Conservation (phyloP, 2,329 filamentous ascomycete species). For the Epichloe sibirici region DNA sequence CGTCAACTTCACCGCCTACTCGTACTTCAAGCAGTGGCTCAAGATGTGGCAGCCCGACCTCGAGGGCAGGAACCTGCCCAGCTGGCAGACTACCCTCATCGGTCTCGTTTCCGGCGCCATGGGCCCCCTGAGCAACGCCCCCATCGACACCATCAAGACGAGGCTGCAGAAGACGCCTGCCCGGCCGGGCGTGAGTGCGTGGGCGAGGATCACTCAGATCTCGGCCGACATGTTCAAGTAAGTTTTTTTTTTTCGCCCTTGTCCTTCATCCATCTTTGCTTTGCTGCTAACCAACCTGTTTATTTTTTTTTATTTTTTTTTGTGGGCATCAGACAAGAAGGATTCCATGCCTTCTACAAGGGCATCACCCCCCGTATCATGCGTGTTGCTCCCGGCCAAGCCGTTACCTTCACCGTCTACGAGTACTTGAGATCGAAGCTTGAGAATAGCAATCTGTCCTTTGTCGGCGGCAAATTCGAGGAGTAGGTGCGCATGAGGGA, state of each 20-base stretch:
- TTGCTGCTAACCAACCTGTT: not conserved
- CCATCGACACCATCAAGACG: conserved; percentile 99
- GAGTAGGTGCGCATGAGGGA: conserved; percentile 33
- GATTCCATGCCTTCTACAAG: conserved; percentile 93
- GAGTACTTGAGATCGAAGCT: conserved; percentile 64
- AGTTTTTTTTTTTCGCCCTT: conserved; percentile 12
- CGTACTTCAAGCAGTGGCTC: conserved; percentile 74
- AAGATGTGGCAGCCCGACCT: conserved; percentile 62
- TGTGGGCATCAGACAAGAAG: conserved; percentile 58
- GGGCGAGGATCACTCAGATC: conserved; percentile 67
- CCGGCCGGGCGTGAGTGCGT: conserved; percentile 65
- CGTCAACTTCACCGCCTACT: conserved; percentile 97
- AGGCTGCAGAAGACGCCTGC: conserved; percentile 83
- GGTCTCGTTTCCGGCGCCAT: conserved; percentile 88
- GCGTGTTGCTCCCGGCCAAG: conserved; percentile 93
- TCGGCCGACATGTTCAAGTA: conserved; percentile 73
- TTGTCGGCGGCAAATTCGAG: conserved; percentile 53
- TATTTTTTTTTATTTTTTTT: not conserved
- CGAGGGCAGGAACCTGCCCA: conserved; percentile 54
- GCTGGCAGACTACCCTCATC: conserved; percentile 83
- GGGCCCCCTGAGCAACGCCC: conserved; percentile 90
- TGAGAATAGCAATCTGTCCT: conserved; percentile 49
- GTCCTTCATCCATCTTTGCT: not conserved
- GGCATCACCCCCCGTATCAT: conserved; percentile 96
- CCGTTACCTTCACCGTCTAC: conserved; percentile 64